These are phyloP conservation scores for Quercus variabilis DNA, from an alignment of 306 rosid genomes.

Conservation along the genomic window DNA sequence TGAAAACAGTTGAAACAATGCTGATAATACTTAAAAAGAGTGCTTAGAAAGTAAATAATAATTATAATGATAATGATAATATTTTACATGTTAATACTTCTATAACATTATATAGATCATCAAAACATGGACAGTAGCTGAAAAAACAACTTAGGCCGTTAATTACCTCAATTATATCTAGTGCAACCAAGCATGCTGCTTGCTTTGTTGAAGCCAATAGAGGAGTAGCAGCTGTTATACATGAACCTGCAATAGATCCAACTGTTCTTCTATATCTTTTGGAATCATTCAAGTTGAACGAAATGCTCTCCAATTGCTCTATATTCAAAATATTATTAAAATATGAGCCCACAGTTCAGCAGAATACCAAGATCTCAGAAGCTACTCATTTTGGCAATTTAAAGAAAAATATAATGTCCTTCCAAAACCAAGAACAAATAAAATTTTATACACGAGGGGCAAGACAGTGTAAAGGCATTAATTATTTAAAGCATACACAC, in stretches of 20 bases:
- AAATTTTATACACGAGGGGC: not conserved
- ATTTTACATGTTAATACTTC: not conserved
- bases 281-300: slow-evolving; percentile 72
- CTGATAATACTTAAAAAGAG: not conserved
- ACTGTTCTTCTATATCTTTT: slow-evolving; percentile 82
- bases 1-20: not conserved
- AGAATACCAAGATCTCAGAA: not conserved
- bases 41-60: not conserved
- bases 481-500: not conserved
- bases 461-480: too few species aligned
- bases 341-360: not conserved
- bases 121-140: not conserved
- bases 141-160: slow-evolving; percentile 19
- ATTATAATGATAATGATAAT: not conserved
- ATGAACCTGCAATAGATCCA: slow-evolving; percentile 81
- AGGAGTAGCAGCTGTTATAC: slow-evolving; percentile 73
- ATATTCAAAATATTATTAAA: slow-evolving; percentile 30
- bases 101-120: not conserved
- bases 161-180: slow-evolving; percentile 84
- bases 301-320: slow-evolving; percentile 72
- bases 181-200: slow-evolving; percentile 67
- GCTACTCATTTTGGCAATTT: not conserved
- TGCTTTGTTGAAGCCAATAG: slow-evolving; percentile 68
- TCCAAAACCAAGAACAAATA: not conserved
- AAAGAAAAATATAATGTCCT: not conserved